Evolutionary conservation across 2,329 filamentous ascomycete species (phyloP).

Genomic region (Penicillium freii): DNA sequence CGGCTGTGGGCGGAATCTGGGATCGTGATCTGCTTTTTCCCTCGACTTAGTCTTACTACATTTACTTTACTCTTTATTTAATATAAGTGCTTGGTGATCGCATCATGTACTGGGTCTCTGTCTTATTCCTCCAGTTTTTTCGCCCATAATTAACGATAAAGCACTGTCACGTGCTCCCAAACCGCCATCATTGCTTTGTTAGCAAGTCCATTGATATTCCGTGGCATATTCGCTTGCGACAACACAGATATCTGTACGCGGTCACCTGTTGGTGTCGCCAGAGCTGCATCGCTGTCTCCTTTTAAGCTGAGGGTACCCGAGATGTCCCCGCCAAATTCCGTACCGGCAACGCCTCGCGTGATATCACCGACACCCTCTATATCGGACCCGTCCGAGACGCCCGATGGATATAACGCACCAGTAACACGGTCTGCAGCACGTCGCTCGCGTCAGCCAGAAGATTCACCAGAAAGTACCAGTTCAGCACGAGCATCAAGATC

Average conservation of each 20-base stretch:
- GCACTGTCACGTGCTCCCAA: slow-evolving; percentile 5
- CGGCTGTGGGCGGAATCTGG: slow-evolving; percentile 19
- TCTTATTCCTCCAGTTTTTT: neutral
- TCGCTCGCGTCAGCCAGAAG: slow-evolving; percentile 53
- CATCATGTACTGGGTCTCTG: slow-evolving; percentile 8
- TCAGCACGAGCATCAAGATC: slow-evolving; percentile 52
- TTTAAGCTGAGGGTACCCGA: slow-evolving; percentile 37
- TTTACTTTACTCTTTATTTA: neutral
- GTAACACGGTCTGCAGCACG: slow-evolving; percentile 70
- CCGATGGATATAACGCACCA: slow-evolving; percentile 68
- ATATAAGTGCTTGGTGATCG: neutral
- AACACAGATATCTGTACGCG: slow-evolving; percentile 16
- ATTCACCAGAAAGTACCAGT: slow-evolving; percentile 44
- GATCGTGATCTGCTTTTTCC: slow-evolving; percentile 17
- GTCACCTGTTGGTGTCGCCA: slow-evolving; percentile 29
- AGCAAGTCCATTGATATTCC: slow-evolving; percentile 20
- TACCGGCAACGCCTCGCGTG: slow-evolving; percentile 79
- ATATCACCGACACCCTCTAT: slow-evolving; percentile 84
- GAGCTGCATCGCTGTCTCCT: slow-evolving; percentile 48
- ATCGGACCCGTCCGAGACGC: slow-evolving; percentile 46
- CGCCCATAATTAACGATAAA: slow-evolving; percentile 7
- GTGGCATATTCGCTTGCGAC: slow-evolving; percentile 27
- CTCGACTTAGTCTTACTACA: slow-evolving; percentile 10
- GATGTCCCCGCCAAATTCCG: slow-evolving; percentile 51
- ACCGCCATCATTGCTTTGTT: slow-evolving; percentile 38